Evolutionary conservation across 331 rosid species (phyloP).

Genomic region (Telfairia occidentalis): DNA sequence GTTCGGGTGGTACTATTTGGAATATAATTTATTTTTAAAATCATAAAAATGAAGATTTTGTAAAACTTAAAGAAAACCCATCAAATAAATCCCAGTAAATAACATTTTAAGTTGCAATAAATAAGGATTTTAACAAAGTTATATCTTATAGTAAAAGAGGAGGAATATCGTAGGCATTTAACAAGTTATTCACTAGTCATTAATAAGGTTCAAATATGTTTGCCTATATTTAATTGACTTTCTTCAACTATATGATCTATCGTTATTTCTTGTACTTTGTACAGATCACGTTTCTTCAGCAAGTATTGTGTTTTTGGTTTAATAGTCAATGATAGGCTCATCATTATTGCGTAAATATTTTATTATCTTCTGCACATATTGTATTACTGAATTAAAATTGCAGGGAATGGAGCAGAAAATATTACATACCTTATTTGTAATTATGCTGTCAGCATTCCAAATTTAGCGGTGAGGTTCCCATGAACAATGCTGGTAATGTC

Average conservation of each 20-base stretch:
- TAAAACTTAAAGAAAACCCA: neutral
- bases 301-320: conserved; percentile 5
- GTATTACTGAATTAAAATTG: conserved; percentile 25
- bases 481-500: conserved; percentile 39
- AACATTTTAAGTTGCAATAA: neutral
- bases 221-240: neutral
- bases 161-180: neutral
- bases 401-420: conserved; percentile 50
- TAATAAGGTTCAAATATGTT: neutral
- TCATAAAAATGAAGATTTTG: neutral
- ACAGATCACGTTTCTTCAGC: neutral
- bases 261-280: neutral
- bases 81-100: neutral
- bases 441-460: conserved; percentile 62
- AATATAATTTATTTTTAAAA: neutral
- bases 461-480: conserved; percentile 64
- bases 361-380: conserved; percentile 9
- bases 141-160: neutral
- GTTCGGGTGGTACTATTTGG: neutral
- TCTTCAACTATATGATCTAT: neutral
- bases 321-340: neutral
- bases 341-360: neutral
- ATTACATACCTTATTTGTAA: conserved; percentile 46
- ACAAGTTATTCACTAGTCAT: neutral
- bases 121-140: neutral